A percentile compares a stretch with the other conserved stretches of the same genome.
Conservation (phyloP, 306 rosid species). For the Ormosia emarginata region DNA sequence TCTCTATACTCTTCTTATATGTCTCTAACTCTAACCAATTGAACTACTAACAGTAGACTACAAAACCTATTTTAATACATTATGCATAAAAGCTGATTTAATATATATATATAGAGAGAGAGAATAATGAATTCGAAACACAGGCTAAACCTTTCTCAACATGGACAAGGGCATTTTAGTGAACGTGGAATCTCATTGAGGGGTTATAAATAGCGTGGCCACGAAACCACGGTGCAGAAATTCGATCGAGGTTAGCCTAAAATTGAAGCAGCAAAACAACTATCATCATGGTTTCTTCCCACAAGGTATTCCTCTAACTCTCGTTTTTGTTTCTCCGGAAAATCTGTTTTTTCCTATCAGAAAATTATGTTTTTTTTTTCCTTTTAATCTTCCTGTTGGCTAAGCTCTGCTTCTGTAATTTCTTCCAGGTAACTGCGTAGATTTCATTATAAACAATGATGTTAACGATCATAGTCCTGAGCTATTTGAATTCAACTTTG, state of each 20-base stretch:
- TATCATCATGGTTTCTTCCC: constrained; percentile 11
- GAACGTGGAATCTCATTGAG: not conserved
- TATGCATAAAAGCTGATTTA: too few relatives aligned
- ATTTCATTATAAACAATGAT: not conserved
- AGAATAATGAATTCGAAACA: too few relatives aligned
- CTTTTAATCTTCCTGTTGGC: not conserved
- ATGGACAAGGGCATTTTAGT: not conserved
- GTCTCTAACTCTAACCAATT: too few relatives aligned
- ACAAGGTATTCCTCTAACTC: constrained; percentile 15
- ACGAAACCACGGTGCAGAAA: not conserved
- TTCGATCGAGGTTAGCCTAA: not conserved
- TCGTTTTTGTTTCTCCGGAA: not conserved
- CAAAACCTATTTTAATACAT: too few relatives aligned
- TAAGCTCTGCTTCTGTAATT: not conserved
- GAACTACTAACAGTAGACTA: too few relatives aligned
- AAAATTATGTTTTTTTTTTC: not conserved
- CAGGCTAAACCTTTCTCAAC: too few relatives aligned
- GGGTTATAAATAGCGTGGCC: not conserved
- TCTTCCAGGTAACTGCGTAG: not conserved
- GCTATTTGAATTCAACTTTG: not conserved
- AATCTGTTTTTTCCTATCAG: not conserved
- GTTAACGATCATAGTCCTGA: not conserved
- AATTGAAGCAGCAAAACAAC: not conserved
- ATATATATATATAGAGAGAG: too few relatives aligned
- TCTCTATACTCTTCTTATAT: too few relatives aligned